Percentiles rank a stretch among this genome's conserved stretches.
phyloP scores from a whole-genome alignment of 257 asterid genomes.

The Ophiorrhiza pumila region DNA sequence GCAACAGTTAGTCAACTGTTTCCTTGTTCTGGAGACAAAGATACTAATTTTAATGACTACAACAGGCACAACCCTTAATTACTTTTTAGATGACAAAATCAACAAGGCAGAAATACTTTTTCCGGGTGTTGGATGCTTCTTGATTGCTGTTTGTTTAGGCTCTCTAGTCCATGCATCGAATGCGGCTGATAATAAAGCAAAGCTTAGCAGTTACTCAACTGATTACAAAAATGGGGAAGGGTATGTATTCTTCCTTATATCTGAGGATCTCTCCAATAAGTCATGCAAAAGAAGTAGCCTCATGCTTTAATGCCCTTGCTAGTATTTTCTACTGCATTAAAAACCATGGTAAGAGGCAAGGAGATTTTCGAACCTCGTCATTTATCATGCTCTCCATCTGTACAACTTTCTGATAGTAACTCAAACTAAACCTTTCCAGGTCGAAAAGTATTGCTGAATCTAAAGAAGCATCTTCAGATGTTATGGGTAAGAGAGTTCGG shows the following conservation, averaged over 20 bases:
- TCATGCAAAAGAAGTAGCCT: neutral
- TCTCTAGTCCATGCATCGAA: constrained; percentile 83
- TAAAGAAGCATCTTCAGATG: constrained; percentile 4
- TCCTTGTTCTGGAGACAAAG: neutral
- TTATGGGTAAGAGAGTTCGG: neutral
- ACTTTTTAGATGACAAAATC: constrained; percentile 79
- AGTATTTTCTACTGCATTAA: neutral
- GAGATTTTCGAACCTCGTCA: neutral
- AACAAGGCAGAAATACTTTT: constrained; percentile 91
- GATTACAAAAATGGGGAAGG: constrained; percentile 26
- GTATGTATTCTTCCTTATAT: constrained; percentile 29
- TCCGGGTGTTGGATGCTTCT: constrained; percentile 87
- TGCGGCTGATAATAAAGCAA: constrained; percentile 64
- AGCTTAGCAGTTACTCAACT: constrained; percentile 45
- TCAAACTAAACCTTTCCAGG: constrained; percentile 21
- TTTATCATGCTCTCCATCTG: neutral
- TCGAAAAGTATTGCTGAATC: constrained; percentile 11
- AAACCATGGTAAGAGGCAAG: neutral
- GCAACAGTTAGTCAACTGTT: neutral
- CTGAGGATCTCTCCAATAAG: neutral
- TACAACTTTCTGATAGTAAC: neutral
- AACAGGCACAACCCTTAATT: constrained; percentile 84
- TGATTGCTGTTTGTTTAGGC: constrained; percentile 88
- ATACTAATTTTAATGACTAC: constrained; percentile 7
- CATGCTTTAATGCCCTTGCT: neutral